phyloP scores from a whole-genome alignment of 2,329 filamentous ascomycete genomes.

The Xylaria sp. region DNA sequence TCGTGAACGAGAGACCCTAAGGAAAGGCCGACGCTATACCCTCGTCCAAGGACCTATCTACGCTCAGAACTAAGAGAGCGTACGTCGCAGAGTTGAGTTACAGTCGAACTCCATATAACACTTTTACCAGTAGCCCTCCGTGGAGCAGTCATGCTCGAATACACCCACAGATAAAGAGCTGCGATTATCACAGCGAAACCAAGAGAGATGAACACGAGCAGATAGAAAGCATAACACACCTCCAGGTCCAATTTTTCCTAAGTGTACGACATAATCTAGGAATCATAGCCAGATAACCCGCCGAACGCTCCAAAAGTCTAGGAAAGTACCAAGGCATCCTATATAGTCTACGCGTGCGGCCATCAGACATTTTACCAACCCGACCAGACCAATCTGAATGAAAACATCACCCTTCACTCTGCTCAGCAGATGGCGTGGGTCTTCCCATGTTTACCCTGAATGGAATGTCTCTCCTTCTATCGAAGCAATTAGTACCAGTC shows the following conservation, averaged over 20 bases:
- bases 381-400: neutral
- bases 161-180: neutral
- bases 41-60: neutral
- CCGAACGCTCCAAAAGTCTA: conserved; percentile 17
- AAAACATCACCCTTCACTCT: neutral
- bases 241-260: conserved; percentile 13
- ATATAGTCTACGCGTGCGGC: conserved; percentile 10
- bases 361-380: conserved; percentile 18
- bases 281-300: conserved; percentile 7
- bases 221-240: neutral
- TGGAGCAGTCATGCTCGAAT: neutral
- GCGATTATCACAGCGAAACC: neutral
- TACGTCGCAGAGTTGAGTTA: neutral
- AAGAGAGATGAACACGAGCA: neutral
- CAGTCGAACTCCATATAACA: neutral
- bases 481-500: conserved; percentile 12
- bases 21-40: neutral
- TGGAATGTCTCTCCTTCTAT: conserved; percentile 81
- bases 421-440: conserved; percentile 82
- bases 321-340: conserved; percentile 8
- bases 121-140: neutral
- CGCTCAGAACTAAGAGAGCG: neutral
- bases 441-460: conserved; percentile 92
- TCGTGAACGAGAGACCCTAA: neutral
- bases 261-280: conserved; percentile 15